Conservation (phyloP, 2,329 filamentous ascomycete species). For the Calonectria henricotiae region DNA sequence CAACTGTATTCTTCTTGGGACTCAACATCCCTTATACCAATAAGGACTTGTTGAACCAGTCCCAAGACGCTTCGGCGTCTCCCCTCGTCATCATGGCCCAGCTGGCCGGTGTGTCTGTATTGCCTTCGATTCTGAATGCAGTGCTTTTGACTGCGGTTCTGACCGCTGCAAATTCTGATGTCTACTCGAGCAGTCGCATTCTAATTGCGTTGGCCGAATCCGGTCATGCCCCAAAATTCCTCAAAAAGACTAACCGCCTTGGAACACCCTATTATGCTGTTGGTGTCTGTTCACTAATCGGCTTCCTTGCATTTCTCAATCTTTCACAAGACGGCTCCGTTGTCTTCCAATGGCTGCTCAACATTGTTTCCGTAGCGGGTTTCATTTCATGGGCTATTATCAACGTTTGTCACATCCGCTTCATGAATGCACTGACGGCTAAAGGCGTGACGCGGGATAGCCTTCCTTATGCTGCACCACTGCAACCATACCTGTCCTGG, state of each 20-base stretch:
- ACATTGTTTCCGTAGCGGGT: constrained; percentile 78
- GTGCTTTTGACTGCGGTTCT: constrained; percentile 85
- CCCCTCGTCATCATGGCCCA: constrained; percentile 76
- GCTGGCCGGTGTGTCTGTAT: constrained; percentile 75
- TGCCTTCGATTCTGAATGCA: constrained; percentile 83
- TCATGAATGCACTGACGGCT: constrained; percentile 72
- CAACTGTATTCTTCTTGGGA: constrained; percentile 79
- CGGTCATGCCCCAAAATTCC: constrained; percentile 73
- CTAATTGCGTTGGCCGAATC: constrained; percentile 78
- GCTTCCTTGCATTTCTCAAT: constrained; percentile 79
- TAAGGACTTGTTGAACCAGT: constrained; percentile 66
- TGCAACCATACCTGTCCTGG: constrained; percentile 77
- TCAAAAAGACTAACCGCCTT: constrained; percentile 72
- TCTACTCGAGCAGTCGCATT: constrained; percentile 81
- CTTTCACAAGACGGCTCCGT: constrained; percentile 71
- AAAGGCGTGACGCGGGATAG: constrained; percentile 72
- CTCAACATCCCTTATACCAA: constrained; percentile 79
- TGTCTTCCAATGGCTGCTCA: constrained; percentile 82
- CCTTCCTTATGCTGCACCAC: constrained; percentile 75
- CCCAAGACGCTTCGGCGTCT: constrained; percentile 75
- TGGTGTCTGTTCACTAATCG: constrained; percentile 68
- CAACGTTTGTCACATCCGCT: constrained; percentile 75
- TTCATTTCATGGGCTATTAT: constrained; percentile 82
- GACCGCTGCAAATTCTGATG: constrained; percentile 84
- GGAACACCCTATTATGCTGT: constrained; percentile 78